Percentiles rank a stretch among this genome's conserved stretches.
Conservation (phyloP, 176 grass and related monocot genomes). For the Carex cristatella region DNA sequence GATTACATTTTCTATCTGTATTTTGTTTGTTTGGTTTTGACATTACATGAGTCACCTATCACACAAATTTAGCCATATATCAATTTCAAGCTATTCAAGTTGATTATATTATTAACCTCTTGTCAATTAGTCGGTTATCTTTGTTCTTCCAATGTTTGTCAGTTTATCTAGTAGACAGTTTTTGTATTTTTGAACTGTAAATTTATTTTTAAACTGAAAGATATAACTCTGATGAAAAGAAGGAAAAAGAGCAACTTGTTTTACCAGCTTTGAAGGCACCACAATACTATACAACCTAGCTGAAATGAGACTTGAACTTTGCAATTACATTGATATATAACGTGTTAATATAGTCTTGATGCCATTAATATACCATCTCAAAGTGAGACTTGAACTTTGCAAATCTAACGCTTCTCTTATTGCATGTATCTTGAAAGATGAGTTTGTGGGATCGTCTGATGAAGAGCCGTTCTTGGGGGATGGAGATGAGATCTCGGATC, state of each 20-base stretch:
- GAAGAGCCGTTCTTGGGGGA: constrained; percentile 72
- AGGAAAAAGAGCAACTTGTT: neutral
- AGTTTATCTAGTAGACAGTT: neutral
- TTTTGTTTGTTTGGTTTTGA: neutral
- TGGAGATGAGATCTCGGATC: constrained; percentile 22
- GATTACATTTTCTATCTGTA: neutral
- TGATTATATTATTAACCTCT: neutral
- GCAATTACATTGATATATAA: neutral
- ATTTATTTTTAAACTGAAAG: neutral
- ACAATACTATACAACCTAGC: neutral
- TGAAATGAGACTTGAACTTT: too few species aligned
- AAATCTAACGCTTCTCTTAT: neutral
- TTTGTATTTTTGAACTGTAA: neutral
- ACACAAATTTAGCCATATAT: neutral
- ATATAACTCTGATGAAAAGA: neutral
- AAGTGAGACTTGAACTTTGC: neutral
- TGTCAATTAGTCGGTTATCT: neutral
- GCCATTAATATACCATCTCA: neutral
- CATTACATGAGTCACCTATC: neutral
- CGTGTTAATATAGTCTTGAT: neutral
- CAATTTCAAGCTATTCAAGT: neutral
- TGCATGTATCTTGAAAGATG: constrained; percentile 36
- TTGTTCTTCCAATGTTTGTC: too few species aligned
- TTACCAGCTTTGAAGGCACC: neutral
- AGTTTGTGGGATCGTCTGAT: constrained; percentile 68